Evolutionary conservation across 2,329 filamentous ascomycete species (phyloP), one percentile per base, ranked within the genome.

Genomic region (Ascochyta lentis): DNA sequence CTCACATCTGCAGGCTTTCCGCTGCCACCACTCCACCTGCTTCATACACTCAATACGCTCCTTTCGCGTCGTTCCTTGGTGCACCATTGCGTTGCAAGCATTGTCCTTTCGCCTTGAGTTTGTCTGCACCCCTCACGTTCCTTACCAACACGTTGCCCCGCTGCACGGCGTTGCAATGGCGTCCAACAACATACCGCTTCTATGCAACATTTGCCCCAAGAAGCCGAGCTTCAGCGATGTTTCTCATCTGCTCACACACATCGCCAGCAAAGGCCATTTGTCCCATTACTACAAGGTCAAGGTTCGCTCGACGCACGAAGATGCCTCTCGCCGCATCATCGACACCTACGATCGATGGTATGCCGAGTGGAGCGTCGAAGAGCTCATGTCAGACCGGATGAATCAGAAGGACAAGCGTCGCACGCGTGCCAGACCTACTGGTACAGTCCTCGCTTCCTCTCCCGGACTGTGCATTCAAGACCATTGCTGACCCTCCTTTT

Each of bases 241-340:
- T 40, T 96, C 93, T 31, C 94, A 97, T 75, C 81, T 97, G 34
- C 85, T 98, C 70, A 98, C 94, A 12, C 94, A 98, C 72, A 86
- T 97, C 59, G 87, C 90, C 56, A 97, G 93, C 61, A 97, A 97
- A 73, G 89, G 90, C n/a, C 94, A 98, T 73, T 80, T 97, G 31
- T 88, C 92, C 56, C 85, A 91, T 71, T 87, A 91, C 68, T 96
- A 93, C 79, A 92, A 91, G 69, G 83, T 92, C 48, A 88, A 91
- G 67, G 85, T 96, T 63, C 86, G 85, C 54, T 85, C 88, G 51
- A 83, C 86, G 49, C 82, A 84, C 41, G 89, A 96, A 57, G 75
- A 81, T n/a, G 78, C 78, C n/a, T 86, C 89, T n/a, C 81, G 83
- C 23, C 74, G 83, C 10, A 74, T 84, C 29, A 80, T 96, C 40